Percentiles rank a stretch among this genome's conserved stretches.
Conservation (phyloP, 2,329 filamentous ascomycete species). For the Venturia asperata region DNA sequence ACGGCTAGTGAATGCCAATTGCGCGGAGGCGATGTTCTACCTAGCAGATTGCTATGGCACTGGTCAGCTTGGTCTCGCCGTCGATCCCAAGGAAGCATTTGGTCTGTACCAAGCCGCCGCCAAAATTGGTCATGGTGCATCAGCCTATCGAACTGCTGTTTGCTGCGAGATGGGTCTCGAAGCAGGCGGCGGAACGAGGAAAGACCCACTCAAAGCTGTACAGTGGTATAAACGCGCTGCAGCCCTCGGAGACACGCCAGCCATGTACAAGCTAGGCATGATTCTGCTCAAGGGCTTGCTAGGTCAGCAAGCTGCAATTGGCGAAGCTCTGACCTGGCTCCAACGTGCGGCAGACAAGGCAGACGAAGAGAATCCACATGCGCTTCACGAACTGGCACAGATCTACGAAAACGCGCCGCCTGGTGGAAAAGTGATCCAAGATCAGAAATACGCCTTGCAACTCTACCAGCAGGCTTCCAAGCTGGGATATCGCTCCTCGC, state of each 20-base stretch:
- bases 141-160: slow-evolving; percentile 89
- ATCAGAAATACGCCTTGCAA: slow-evolving; percentile 72
- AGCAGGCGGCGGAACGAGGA: slow-evolving; percentile 85
- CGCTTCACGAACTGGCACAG: slow-evolving; percentile 75
- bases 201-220: slow-evolving; percentile 86
- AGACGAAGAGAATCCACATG: slow-evolving; percentile 85
- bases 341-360: slow-evolving; percentile 87
- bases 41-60: slow-evolving; percentile 83
- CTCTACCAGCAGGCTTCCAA: slow-evolving; percentile 81
- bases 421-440: slow-evolving; percentile 68
- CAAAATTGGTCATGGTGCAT: slow-evolving; percentile 76
- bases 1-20: slow-evolving; percentile 67
- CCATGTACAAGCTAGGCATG: slow-evolving; percentile 99
- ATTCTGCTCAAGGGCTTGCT: slow-evolving; percentile 87
- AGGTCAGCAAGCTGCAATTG: slow-evolving; percentile 74
- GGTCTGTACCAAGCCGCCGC: slow-evolving; percentile 88
- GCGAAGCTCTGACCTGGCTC: slow-evolving; percentile 85
- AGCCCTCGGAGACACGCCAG: slow-evolving; percentile 79
- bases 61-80: slow-evolving; percentile 68
- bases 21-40: slow-evolving; percentile 86
- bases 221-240: slow-evolving; percentile 97
- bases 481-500: slow-evolving; percentile 89
- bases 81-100: slow-evolving; percentile 88
- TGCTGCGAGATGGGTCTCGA: slow-evolving; percentile 96
- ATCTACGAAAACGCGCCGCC: slow-evolving; percentile 56